These are phyloP conservation scores for Tulasnella sp. DNA, from an alignment of 768 basidiomycete genomes.

Conservation along the genomic window DNA sequence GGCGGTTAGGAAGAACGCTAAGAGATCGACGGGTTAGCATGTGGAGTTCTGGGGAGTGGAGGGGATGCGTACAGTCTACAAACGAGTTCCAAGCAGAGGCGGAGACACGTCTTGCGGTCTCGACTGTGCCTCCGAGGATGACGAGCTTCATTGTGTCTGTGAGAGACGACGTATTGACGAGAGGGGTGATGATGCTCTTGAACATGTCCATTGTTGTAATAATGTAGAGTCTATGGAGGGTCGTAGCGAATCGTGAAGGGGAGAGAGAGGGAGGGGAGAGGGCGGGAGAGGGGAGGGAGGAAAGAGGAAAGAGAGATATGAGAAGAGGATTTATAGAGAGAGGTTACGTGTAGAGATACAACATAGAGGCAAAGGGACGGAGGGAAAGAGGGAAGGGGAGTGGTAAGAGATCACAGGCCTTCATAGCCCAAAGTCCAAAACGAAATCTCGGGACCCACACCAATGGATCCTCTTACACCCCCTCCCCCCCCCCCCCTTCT, in stretches of 20 bases:
- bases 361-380: background rate
- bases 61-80: slow-evolving; percentile 54
- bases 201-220: slow-evolving; percentile 4
- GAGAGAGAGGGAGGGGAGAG: background rate
- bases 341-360: background rate
- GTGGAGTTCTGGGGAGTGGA: background rate
- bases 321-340: background rate
- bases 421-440: background rate
- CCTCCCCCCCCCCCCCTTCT: background rate
- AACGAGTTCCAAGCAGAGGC: slow-evolving; percentile 84
- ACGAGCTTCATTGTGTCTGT: slow-evolving; percentile 42
- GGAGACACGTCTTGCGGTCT: slow-evolving; percentile 70
- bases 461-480: background rate
- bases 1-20: slow-evolving; percentile 81
- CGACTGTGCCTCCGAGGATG: slow-evolving; percentile 80
- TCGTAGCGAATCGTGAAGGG: background rate
- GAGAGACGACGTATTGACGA: background rate
- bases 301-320: background rate
- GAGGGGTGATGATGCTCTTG: slow-evolving; percentile 5
- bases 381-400: background rate
- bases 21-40: background rate
- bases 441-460: background rate
- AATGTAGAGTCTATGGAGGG: background rate
- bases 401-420: background rate
- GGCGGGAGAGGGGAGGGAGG: background rate